A percentile compares a stretch with the other conserved stretches of the same genome.
These are phyloP conservation scores for Trametes meyenii DNA, from an alignment of 768 basidiomycete genomes.

Conservation along the genomic window DNA sequence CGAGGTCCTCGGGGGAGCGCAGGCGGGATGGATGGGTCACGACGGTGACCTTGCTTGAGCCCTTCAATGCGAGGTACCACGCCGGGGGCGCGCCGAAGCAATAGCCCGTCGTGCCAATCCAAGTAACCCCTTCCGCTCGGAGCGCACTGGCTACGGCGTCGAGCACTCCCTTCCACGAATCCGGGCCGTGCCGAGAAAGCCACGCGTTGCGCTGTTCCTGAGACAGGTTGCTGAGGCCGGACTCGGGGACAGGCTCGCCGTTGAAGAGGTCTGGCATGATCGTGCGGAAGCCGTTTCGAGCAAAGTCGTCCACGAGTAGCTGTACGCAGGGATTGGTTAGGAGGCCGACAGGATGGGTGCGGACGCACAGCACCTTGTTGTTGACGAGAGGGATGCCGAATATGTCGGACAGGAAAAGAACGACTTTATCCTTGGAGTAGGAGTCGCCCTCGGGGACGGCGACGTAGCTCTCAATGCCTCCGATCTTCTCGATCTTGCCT, in stretches of 20 bases:
- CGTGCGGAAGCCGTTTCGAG: slow-evolving; percentile 36
- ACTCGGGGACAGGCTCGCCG: slow-evolving; percentile 27
- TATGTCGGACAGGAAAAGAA: slow-evolving; percentile 43
- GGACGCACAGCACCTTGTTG: slow-evolving; percentile 28
- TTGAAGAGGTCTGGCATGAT: slow-evolving; percentile 34
- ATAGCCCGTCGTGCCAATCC: slow-evolving; percentile 45
- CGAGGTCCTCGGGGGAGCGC: slow-evolving; percentile 40
- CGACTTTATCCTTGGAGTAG: slow-evolving; percentile 40
- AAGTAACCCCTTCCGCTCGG: slow-evolving; percentile 40
- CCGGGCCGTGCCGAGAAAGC: slow-evolving; percentile 38
- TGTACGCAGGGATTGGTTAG: slow-evolving; percentile 4
- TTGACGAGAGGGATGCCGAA: slow-evolving; percentile 36
- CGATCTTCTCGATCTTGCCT: slow-evolving; percentile 43
- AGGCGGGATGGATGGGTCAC: slow-evolving; percentile 52
- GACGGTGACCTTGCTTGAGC: slow-evolving; percentile 41
- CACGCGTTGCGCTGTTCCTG: slow-evolving; percentile 37
- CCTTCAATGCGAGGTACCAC: slow-evolving; percentile 49
- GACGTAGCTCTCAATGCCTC: slow-evolving; percentile 45
- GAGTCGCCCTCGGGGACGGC: slow-evolving; percentile 40
- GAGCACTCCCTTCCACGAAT: slow-evolving; percentile 38
- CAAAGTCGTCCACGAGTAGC: slow-evolving; percentile 38
- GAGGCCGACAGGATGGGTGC: neutral
- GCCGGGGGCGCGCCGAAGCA: slow-evolving; percentile 49
- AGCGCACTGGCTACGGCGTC: slow-evolving; percentile 43
- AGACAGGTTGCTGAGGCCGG: slow-evolving; percentile 11